These are phyloP conservation scores for Leonotis leonurus DNA, from an alignment of 257 asterid genomes.

Conservation along the genomic window DNA sequence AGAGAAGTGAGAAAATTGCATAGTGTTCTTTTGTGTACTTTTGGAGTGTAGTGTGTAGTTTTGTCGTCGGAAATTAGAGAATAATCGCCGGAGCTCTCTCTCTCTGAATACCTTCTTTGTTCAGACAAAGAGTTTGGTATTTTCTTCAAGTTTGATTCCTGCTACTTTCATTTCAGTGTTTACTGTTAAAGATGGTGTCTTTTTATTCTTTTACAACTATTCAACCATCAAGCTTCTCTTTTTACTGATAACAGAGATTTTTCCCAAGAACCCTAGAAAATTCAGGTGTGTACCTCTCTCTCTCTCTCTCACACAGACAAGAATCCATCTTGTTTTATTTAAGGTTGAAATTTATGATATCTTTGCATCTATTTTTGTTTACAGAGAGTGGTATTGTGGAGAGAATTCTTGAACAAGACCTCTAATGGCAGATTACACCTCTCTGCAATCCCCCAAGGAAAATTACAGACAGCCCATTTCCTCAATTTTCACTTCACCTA, in stretches of 20 bases:
- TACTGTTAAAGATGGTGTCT: not conserved
- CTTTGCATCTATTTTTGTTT: not conserved
- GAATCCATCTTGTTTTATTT: not conserved
- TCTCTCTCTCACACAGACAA: not conserved
- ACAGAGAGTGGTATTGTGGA: not conserved
- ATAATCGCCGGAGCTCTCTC: not conserved
- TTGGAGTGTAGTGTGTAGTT: not conserved
- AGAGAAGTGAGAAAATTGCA: not conserved
- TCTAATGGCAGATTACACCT: slow-evolving; percentile 61
- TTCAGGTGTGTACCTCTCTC: slow-evolving; percentile 5
- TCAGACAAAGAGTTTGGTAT: slow-evolving; percentile 1
- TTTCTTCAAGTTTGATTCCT: not conserved
- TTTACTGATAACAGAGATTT: not conserved
- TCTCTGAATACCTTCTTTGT: not conserved
- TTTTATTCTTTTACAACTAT: not conserved
- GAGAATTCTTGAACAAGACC: slow-evolving; percentile 18
- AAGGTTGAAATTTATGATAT: not conserved
- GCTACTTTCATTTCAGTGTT: not conserved
- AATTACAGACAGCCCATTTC: slow-evolving; percentile 31
- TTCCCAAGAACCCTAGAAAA: not conserved
- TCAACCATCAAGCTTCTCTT: not conserved
- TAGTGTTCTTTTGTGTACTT: too few relatives aligned
- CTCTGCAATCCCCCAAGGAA: slow-evolving; percentile 38
- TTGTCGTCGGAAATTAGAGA: not conserved
- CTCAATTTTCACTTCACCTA: slow-evolving; percentile 56